These are phyloP conservation scores for Uncinocarpus reesii DNA, from an alignment of 2,329 filamentous ascomycete genomes.

Conservation along the genomic window DNA sequence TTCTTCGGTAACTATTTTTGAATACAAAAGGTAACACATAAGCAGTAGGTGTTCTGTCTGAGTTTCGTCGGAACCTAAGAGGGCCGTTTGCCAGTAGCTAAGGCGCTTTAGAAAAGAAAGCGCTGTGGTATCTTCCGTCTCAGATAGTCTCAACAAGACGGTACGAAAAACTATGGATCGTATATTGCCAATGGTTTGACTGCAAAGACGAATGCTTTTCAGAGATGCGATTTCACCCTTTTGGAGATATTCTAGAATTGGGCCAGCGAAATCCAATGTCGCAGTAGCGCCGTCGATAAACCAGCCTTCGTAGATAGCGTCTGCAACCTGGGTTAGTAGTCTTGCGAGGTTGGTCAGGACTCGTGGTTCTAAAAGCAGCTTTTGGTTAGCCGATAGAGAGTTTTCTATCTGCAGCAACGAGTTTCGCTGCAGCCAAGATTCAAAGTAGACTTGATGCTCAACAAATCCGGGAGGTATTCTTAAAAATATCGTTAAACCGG, in stretches of 20 bases:
- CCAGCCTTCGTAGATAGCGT: slow-evolving; percentile 92
- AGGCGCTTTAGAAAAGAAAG: slow-evolving; percentile 71
- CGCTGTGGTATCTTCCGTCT: slow-evolving; percentile 62
- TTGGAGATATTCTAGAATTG: slow-evolving; percentile 78
- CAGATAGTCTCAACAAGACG: slow-evolving; percentile 69
- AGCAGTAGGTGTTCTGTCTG: slow-evolving; percentile 76
- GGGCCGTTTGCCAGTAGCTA: slow-evolving; percentile 89
- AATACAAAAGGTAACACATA: slow-evolving; percentile 87
- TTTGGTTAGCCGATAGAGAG: slow-evolving; percentile 60
- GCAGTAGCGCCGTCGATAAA: slow-evolving; percentile 80
- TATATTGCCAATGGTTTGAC: slow-evolving; percentile 66
- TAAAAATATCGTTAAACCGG: slow-evolving; percentile 71
- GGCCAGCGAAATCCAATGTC: slow-evolving; percentile 75
- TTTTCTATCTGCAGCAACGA: slow-evolving; percentile 61
- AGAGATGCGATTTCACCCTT: slow-evolving; percentile 67
- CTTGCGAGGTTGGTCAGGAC: slow-evolving; percentile 78
- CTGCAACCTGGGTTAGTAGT: slow-evolving; percentile 68
- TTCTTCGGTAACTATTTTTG: slow-evolving; percentile 65
- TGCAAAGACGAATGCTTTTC: slow-evolving; percentile 87
- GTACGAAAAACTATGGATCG: slow-evolving; percentile 68
- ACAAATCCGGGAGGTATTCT: slow-evolving; percentile 87
- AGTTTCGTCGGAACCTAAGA: slow-evolving; percentile 64
- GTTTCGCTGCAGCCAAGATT: slow-evolving; percentile 73
- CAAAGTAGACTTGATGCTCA: slow-evolving; percentile 91
- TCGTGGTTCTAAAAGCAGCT: slow-evolving; percentile 65